Conservation (phyloP, 2,329 filamentous ascomycete genomes). For the Cladosporium sp. region DNA sequence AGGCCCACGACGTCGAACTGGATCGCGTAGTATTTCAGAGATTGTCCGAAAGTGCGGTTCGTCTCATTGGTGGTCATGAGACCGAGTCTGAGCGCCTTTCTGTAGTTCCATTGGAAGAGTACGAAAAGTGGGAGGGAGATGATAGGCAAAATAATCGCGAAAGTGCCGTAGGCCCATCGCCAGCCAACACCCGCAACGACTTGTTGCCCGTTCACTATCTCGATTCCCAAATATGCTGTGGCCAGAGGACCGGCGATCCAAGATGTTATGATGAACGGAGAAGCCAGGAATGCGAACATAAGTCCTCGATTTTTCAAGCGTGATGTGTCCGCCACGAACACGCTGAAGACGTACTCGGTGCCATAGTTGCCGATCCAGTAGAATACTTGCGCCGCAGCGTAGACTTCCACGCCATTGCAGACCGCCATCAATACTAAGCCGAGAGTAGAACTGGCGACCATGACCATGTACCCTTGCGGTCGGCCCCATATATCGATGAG, state of each 20-base stretch:
- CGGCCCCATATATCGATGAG: slow-evolving; percentile 65
- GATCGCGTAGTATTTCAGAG: slow-evolving; percentile 50
- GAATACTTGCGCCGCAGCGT: slow-evolving; percentile 61
- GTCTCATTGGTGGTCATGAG: slow-evolving; percentile 43
- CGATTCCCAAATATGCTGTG: slow-evolving; percentile 19
- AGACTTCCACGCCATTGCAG: slow-evolving; percentile 57
- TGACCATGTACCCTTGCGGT: slow-evolving; percentile 57
- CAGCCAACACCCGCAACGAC: slow-evolving; percentile 38
- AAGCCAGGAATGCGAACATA: slow-evolving; percentile 58
- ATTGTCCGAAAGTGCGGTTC: slow-evolving; percentile 46
- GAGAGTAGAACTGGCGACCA: slow-evolving; percentile 47
- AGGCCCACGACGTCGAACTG: slow-evolving; percentile 65
- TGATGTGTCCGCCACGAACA: slow-evolving; percentile 67
- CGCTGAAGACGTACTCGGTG: slow-evolving; percentile 56
- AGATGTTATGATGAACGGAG: slow-evolving; percentile 63
- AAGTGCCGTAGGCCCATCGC: slow-evolving; percentile 66
- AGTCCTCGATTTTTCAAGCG: slow-evolving; percentile 61
- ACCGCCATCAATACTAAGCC: slow-evolving; percentile 64
- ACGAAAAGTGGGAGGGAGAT: slow-evolving; percentile 57
- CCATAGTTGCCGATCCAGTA: slow-evolving; percentile 60
- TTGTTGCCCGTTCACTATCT: not conserved
- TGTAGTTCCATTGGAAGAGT: slow-evolving; percentile 56
- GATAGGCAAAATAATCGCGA: slow-evolving; percentile 60
- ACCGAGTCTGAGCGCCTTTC: slow-evolving; percentile 55
- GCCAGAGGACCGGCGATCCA: slow-evolving; percentile 50